Base-by-base conservation (phyloP, 1,139 yeast species). In the Geotrichum klebahnii region DNA sequence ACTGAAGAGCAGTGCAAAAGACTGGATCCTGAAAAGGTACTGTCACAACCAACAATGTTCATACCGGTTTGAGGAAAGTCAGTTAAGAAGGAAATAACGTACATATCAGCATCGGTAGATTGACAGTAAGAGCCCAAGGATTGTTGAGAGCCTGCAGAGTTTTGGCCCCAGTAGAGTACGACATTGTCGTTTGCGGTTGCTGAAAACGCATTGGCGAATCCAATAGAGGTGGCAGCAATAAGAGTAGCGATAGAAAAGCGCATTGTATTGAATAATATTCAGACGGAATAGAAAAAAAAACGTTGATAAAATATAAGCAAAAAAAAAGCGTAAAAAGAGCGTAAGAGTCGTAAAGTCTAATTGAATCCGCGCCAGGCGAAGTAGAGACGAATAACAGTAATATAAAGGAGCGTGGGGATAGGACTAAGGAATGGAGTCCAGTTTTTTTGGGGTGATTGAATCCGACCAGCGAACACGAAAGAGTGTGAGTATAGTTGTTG, bases 131-230 rank as follows among this genome's bases (percentile, higher is more conserved):
- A 68, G 12, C 80, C 77, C 50, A 89, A 74, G 9, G 78, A 67
- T 58, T 79, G 71, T 67, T 87, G 94, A 41, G 76, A 61, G 29
- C 70, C 70, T 26, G 79, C 84, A n/a, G 92, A 80, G 61, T 79
- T 78, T 69, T 89, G 97, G 46, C 97, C 97, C 96, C 96, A 89
- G 70, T 88, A 89, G 6, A 84, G 76, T 16, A 83, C 95, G 42
- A 85, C 47, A 23, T 52, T 52, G 46, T 33, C 24, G 35, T 46
- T 46, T 5, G 40, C 44, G 3, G 51, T n/a, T 8, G 53, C 48
- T 5, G 52, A 44, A 33, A 48, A 48, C 29, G 46, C 46, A n/a
- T 44, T 28, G n/a, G 44, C 34, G 10, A 31, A 20, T n/a, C 39
- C 31, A n/a, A 28, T 39, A n/a, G 37, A 8, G 4, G 45, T 43